Percentiles rank a stretch among this genome's conserved stretches.
These are phyloP conservation scores for Carex myosuroides DNA, from an alignment of 176 grass and related monocot genomes.

Conservation along the genomic window DNA sequence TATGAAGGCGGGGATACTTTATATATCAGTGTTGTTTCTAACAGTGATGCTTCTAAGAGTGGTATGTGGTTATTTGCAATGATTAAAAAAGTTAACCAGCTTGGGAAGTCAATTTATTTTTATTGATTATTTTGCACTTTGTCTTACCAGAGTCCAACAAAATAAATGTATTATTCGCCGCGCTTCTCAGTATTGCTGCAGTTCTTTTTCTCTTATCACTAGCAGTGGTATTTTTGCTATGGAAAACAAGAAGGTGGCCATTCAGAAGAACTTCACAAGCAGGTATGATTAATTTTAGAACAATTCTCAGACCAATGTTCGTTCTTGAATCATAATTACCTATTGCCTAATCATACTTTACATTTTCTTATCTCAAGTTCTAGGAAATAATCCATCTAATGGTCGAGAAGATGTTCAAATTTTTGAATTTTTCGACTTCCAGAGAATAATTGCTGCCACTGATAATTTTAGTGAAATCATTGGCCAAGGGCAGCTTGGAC, in stretches of 20 bases:
- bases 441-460: neutral
- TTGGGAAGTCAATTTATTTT: neutral
- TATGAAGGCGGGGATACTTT: neutral
- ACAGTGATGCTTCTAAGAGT: neutral
- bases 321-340: neutral
- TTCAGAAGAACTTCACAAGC: neutral
- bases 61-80: neutral
- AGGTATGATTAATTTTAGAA: neutral
- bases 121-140: neutral
- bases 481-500: neutral
- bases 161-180: neutral
- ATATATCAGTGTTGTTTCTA: conserved; percentile 6
- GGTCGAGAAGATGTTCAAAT: neutral
- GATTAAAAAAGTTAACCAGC: neutral
- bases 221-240: neutral
- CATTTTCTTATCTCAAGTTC: neutral
- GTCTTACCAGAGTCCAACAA: neutral
- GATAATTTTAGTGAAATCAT: neutral
- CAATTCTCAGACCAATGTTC: neutral
- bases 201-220: neutral
- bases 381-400: neutral
- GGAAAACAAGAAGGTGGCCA: neutral
- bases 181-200: neutral
- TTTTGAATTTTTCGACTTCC: neutral
- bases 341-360: neutral